These are phyloP conservation scores for Udeniomyces megalosporus DNA, from an alignment of 768 basidiomycete genomes.

Conservation along the genomic window DNA sequence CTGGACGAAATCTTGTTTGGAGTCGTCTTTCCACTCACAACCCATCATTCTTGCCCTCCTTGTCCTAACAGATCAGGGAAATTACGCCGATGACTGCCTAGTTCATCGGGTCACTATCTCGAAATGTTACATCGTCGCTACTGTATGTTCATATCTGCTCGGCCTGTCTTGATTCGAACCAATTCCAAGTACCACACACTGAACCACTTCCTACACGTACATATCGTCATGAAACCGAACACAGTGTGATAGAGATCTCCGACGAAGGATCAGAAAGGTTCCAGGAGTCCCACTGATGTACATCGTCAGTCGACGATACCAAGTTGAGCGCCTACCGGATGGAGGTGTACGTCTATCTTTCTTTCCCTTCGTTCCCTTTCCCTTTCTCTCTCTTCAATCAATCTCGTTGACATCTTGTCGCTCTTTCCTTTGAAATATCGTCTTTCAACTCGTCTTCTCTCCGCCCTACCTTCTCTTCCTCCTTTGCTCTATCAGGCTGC, in stretches of 20 bases:
- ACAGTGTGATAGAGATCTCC: conserved; percentile 76
- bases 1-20: too few species aligned
- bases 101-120: conserved; percentile 89
- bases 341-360: conserved; percentile 9
- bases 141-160: conserved; percentile 29
- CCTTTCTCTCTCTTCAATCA: too few species aligned
- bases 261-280: conserved; percentile 71
- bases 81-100: conserved; percentile 98
- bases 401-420: too few species aligned
- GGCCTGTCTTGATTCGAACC: not conserved
- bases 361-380: not conserved
- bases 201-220: not conserved
- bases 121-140: conserved; percentile 93
- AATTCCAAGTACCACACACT: too few species aligned
- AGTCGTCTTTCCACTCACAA: not conserved
- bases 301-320: conserved; percentile 78
- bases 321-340: conserved; percentile 88
- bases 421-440: too few species aligned
- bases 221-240: too few species aligned
- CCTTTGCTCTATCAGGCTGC: not conserved
- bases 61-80: conserved; percentile 46
- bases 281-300: conserved; percentile 93
- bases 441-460: not conserved
- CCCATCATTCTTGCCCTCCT: not conserved
- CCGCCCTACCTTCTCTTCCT: not conserved